These are phyloP conservation scores for Wickerhamiella hasegawae DNA, from an alignment of 805 yeast genomes.

Conservation along the genomic window DNA sequence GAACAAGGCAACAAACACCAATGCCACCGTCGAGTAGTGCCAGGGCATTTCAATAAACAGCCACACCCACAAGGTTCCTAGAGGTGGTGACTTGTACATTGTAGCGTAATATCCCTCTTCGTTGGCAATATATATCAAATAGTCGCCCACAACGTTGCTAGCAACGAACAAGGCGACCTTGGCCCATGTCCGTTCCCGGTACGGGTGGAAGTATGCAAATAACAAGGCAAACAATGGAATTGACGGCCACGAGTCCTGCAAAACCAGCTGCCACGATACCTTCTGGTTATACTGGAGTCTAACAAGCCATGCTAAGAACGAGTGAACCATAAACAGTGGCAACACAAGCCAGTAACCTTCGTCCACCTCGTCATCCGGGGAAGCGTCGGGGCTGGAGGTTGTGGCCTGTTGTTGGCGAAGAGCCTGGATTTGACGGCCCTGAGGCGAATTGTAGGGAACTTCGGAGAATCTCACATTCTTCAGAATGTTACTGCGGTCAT, in stretches of 20 bases:
- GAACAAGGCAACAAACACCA: constrained; percentile 15
- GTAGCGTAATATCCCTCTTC: constrained; percentile 24
- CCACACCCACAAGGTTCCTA: constrained; percentile 28
- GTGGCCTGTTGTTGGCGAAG: too few relatives aligned
- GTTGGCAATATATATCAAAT: constrained; percentile 20
- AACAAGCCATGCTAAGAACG: constrained; percentile 22
- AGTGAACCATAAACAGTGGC: constrained; percentile 22
- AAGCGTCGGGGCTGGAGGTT: too few relatives aligned
- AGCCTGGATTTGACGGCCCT: too few relatives aligned
- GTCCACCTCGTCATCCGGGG: too few relatives aligned
- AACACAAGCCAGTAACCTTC: constrained; percentile 1
- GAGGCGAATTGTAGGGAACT: too few relatives aligned
- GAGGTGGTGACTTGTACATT: constrained; percentile 26
- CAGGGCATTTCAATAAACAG: constrained; percentile 25
- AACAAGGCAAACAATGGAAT: constrained; percentile 20
- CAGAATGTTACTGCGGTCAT: too few relatives aligned
- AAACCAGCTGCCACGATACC: constrained; percentile 6
- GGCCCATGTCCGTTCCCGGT: constrained; percentile 5
- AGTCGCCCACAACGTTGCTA: constrained; percentile 5
- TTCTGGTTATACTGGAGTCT: constrained; percentile 23
- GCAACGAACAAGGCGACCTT: neutral
- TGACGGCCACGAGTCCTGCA: constrained; percentile 13
- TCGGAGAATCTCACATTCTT: too few relatives aligned
- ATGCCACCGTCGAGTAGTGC: constrained; percentile 20
- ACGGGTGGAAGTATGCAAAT: constrained; percentile 17